Conservation (phyloP, 1,284 basidiomycete species). For the Apiotrichum gracile region DNA sequence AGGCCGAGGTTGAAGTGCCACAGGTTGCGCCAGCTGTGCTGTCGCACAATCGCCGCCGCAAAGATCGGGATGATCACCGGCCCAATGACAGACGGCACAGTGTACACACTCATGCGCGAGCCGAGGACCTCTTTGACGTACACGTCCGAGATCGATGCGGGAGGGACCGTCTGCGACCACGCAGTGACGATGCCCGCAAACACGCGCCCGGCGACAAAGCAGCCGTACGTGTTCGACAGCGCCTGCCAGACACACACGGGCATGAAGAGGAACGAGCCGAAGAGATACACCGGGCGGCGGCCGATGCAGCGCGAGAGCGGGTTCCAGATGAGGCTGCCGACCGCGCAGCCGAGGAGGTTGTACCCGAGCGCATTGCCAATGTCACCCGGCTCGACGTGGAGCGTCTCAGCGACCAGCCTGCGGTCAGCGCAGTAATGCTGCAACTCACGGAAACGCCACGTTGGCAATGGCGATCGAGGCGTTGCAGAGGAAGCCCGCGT, state of each 20-base stretch:
- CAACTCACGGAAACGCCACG: slow-evolving; percentile 7
- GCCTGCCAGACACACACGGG: slow-evolving; percentile 41
- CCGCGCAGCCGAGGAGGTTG: slow-evolving; percentile 42
- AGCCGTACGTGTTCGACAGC: slow-evolving; percentile 20
- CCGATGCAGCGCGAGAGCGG: slow-evolving; percentile 32
- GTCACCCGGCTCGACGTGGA: slow-evolving; percentile 21
- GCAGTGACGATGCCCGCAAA: slow-evolving; percentile 23
- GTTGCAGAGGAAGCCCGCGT: slow-evolving; percentile 34
- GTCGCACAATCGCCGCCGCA: slow-evolving; percentile 31
- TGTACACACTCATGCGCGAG: slow-evolving; percentile 37
- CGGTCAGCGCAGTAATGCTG: not conserved
- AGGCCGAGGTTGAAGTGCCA: slow-evolving; percentile 41
- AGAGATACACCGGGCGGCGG: slow-evolving; percentile 38
- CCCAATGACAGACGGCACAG: slow-evolving; percentile 24
- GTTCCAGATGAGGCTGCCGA: slow-evolving; percentile 40
- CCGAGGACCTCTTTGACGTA: slow-evolving; percentile 35
- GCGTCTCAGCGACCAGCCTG: not conserved
- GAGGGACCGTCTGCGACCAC: slow-evolving; percentile 30
- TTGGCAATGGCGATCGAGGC: slow-evolving; percentile 23
- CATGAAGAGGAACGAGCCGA: slow-evolving; percentile 41
- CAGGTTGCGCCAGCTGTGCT: slow-evolving; percentile 26
- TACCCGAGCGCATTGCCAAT: slow-evolving; percentile 44
- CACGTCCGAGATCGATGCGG: slow-evolving; percentile 31
- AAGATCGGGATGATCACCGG: slow-evolving; percentile 39
- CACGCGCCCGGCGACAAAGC: slow-evolving; percentile 23